Percentiles rank a stretch among this genome's conserved stretches.
Conservation (phyloP, 2,329 filamentous ascomycete species). For the Neonectria magnoliae region DNA sequence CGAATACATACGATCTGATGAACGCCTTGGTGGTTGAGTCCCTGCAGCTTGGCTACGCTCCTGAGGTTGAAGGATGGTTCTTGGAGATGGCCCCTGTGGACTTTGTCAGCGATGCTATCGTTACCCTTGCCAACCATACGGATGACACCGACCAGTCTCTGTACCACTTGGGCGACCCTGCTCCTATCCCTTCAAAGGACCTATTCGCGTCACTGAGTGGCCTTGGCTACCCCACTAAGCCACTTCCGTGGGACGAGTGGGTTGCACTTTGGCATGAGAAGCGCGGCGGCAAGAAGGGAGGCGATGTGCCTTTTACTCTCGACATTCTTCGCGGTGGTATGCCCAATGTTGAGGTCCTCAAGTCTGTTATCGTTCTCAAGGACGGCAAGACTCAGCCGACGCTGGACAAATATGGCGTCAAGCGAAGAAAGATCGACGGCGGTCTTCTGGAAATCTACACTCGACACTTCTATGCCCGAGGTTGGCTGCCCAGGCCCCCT, state of each 20-base stretch:
- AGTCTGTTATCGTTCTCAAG: constrained; percentile 77
- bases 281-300: constrained; percentile 70
- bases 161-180: constrained; percentile 80
- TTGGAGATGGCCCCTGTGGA: constrained; percentile 88
- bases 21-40: constrained; percentile 82
- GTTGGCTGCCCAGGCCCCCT: constrained; percentile 76
- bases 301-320: constrained; percentile 78
- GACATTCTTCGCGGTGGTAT: constrained; percentile 84
- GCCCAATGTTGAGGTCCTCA: constrained; percentile 77
- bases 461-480: constrained; percentile 82
- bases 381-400: constrained; percentile 73
- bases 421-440: constrained; percentile 74
- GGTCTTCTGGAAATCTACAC: constrained; percentile 80
- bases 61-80: constrained; percentile 78
- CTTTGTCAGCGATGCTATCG: constrained; percentile 79
- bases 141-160: constrained; percentile 70
- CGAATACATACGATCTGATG: constrained; percentile 81
- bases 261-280: constrained; percentile 77
- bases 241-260: constrained; percentile 77
- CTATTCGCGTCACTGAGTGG: constrained; percentile 72
- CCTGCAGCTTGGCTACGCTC: constrained; percentile 74
- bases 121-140: constrained; percentile 73
- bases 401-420: constrained; percentile 61
- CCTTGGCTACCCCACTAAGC: constrained; percentile 76
- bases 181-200: constrained; percentile 71